A percentile compares a stretch with the other conserved stretches of the same genome.
Evolutionary conservation across 768 basidiomycete genomes (phyloP).

Genomic region (Rhizopogon vulgaris): DNA sequence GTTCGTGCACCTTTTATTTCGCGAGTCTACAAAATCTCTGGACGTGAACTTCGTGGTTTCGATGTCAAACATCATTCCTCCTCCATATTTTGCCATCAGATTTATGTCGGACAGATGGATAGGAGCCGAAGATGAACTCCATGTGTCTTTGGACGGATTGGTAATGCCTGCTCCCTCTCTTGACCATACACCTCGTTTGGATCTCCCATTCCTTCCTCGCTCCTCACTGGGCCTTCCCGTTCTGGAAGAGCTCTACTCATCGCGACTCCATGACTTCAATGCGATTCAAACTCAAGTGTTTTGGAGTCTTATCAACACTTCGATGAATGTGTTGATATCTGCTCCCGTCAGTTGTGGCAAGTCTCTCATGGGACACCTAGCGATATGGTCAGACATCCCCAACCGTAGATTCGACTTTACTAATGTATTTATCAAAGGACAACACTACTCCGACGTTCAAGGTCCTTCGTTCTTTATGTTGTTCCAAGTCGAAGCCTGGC

Average conservation of each 20-base stretch:
- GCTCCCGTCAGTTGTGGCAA: constrained; percentile 83
- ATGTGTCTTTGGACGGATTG: constrained; percentile 58
- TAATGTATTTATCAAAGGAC: constrained; percentile 38
- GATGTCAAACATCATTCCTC: constrained; percentile 50
- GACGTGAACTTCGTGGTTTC: constrained; percentile 79
- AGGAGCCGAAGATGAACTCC: constrained; percentile 75
- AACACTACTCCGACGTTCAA: constrained; percentile 36
- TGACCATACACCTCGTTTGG: constrained; percentile 56
- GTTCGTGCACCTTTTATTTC: constrained; percentile 65
- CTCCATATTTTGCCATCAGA: constrained; percentile 65
- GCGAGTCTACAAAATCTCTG: constrained; percentile 52
- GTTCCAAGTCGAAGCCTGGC: constrained; percentile 54
- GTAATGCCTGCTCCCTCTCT: constrained; percentile 65
- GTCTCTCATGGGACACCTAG: constrained; percentile 61
- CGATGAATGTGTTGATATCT: constrained; percentile 62
- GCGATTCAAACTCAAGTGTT: constrained; percentile 85
- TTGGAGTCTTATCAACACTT: constrained; percentile 73
- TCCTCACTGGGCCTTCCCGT: constrained; percentile 40
- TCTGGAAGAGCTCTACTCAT: constrained; percentile 41
- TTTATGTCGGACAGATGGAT: constrained; percentile 91
- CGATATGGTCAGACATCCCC: constrained; percentile 53
- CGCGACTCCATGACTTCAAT: constrained; percentile 57
- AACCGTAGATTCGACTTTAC: neutral
- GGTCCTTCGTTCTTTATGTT: constrained; percentile 59
- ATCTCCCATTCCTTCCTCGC: constrained; percentile 69